phyloP scores from a whole-genome alignment of 208 protist species.

The Trichomonas vaginalis region DNA sequence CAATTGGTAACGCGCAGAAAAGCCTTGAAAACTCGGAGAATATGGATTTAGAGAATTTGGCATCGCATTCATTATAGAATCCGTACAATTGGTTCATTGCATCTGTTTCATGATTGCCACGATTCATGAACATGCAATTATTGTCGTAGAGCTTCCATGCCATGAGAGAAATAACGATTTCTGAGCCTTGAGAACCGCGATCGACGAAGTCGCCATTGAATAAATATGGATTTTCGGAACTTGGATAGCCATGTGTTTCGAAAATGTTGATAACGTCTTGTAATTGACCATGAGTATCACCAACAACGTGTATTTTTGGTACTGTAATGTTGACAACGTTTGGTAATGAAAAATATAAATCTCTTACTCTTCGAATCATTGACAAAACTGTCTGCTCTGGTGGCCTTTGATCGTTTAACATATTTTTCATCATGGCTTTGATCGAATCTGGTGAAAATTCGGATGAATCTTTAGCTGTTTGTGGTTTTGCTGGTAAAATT shows the following conservation, averaged over 20 bases:
- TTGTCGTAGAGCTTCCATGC: slow-evolving; percentile 11
- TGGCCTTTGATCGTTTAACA: not conserved
- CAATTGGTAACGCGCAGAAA: not conserved
- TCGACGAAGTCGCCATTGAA: slow-evolving; percentile 27
- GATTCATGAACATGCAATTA: not conserved
- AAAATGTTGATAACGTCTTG: slow-evolving; percentile 21
- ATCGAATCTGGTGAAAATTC: not conserved
- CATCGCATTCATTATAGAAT: not conserved
- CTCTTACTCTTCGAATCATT: not conserved
- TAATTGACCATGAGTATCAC: slow-evolving; percentile 21
- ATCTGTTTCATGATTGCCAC: slow-evolving; percentile 5
- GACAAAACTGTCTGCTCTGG: not conserved
- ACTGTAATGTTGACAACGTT: not conserved
- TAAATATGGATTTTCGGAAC: slow-evolving; percentile 12
- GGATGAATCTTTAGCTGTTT: not conserved
- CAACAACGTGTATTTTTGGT: not conserved
- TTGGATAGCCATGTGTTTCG: slow-evolving; percentile 3
- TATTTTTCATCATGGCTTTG: not conserved
- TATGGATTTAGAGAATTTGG: not conserved
- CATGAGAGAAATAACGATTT: slow-evolving; percentile 6
- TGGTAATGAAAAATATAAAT: not conserved
- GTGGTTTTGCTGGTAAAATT: not conserved
- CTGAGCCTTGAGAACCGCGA: not conserved
- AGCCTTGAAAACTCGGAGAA: not conserved
- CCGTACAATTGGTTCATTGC: not conserved